Evolutionary conservation across 2,329 filamentous ascomycete species (phyloP).

Genomic region (Penicillium corylophilum): DNA sequence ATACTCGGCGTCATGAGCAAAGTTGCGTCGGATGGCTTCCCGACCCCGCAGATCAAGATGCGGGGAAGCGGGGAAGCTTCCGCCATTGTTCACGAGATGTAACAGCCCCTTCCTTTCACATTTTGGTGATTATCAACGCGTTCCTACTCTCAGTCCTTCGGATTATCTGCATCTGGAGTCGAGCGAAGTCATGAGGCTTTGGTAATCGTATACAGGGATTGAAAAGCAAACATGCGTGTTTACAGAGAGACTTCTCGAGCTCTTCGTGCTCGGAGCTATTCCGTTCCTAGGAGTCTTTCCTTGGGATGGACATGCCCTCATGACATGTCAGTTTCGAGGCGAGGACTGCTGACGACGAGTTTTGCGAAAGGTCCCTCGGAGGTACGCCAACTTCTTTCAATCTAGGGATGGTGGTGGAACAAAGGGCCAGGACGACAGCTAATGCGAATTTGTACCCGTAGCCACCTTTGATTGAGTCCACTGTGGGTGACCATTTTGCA

Average conservation of each 20-base stretch:
- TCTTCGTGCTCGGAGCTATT: conserved; percentile 3
- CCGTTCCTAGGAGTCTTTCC: background rate
- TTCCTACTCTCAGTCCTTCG: background rate
- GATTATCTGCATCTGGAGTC: background rate
- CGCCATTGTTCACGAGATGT: background rate
- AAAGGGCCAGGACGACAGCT: background rate
- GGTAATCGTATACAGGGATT: background rate
- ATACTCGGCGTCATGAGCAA: background rate
- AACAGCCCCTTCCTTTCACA: background rate
- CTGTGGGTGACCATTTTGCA: conserved; percentile 48
- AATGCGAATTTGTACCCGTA: conserved; percentile 14
- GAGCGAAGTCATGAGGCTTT: conserved; percentile 9
- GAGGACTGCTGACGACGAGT: conserved; percentile 23
- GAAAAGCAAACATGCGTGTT: conserved; percentile 14
- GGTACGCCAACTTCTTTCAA: conserved; percentile 8
- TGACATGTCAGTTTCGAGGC: background rate
- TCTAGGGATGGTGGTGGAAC: background rate
- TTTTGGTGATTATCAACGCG: background rate
- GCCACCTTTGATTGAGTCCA: conserved; percentile 49
- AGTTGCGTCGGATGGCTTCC: background rate
- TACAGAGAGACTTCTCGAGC: conserved; percentile 5
- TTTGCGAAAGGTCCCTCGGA: conserved; percentile 25
- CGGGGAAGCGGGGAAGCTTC: conserved; percentile 18
- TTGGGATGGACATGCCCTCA: background rate
- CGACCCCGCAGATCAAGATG: conserved; percentile 8